Conservation (phyloP, 371 early-diverging fungal species). For the Capillidium heterosporum region DNA sequence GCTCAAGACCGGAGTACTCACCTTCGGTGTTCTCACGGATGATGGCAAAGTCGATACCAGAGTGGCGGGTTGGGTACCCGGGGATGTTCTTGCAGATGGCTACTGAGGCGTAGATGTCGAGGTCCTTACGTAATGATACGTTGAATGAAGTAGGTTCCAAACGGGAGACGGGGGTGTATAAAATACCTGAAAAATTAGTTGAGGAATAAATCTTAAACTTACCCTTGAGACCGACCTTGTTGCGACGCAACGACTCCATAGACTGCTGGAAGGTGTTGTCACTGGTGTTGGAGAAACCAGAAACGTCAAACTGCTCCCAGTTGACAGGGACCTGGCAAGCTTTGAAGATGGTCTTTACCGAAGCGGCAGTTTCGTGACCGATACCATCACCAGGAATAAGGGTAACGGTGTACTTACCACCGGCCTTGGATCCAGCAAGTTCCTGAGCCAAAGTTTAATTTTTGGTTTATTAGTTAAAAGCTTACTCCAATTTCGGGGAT, state of each 20-base stretch:
- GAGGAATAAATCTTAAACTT: neutral
- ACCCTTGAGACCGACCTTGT: slow-evolving; percentile 94
- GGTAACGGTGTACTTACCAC: slow-evolving; percentile 84
- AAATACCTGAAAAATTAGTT: slow-evolving; percentile 26
- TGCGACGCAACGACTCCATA: slow-evolving; percentile 73
- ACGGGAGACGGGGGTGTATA: slow-evolving; percentile 76
- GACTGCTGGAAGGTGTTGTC: slow-evolving; percentile 64
- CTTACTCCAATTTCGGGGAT: neutral
- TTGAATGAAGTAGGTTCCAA: slow-evolving; percentile 86
- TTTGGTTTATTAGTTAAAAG: neutral
- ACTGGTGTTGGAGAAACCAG: slow-evolving; percentile 59
- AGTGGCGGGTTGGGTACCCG: slow-evolving; percentile 62
- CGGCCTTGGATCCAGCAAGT: slow-evolving; percentile 33
- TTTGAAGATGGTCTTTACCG: slow-evolving; percentile 84
- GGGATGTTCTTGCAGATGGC: slow-evolving; percentile 70
- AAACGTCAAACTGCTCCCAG: slow-evolving; percentile 87
- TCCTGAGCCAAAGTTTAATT: neutral
- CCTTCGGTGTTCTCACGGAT: slow-evolving; percentile 98
- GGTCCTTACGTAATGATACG: slow-evolving; percentile 84
- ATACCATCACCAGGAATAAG: slow-evolving; percentile 96
- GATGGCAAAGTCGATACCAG: slow-evolving; percentile 84
- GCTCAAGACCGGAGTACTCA: slow-evolving; percentile 95
- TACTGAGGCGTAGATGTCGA: slow-evolving; percentile 90
- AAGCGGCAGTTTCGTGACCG: slow-evolving; percentile 73
- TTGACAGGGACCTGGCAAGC: slow-evolving; percentile 84